phyloP scores from a whole-genome alignment of 345 rosid species.

The Eucalyptus victrix region DNA sequence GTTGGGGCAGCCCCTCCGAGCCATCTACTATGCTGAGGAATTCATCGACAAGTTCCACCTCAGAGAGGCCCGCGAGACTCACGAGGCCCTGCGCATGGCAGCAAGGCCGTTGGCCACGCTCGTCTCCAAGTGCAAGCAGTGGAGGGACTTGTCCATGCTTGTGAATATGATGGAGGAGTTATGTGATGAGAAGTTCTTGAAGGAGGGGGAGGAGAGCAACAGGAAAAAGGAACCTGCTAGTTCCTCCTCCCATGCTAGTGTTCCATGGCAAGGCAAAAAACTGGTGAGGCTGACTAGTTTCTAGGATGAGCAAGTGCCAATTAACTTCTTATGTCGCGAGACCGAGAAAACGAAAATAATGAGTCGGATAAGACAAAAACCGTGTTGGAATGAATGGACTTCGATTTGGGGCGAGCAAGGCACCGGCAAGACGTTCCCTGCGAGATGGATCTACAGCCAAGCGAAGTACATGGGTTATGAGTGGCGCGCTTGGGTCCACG shows the following conservation, averaged over 20 bases:
- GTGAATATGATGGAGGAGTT: no score
- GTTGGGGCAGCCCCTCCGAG: neutral
- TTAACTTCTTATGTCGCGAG: neutral
- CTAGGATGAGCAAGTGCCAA: neutral
- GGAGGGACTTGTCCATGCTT: no score
- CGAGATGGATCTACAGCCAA: neutral
- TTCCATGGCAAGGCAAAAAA: neutral
- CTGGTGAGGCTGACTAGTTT: neutral
- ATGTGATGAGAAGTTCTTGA: no score
- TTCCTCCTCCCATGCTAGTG: neutral
- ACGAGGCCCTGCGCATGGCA: no score
- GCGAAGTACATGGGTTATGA: no score
- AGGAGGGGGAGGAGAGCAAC: neutral
- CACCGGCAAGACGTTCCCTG: neutral
- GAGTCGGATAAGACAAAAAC: no score
- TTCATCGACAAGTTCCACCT: neutral
- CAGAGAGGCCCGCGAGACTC: neutral
- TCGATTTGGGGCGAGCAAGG: constrained; percentile 1
- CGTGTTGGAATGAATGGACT: no score
- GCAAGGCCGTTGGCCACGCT: no score
- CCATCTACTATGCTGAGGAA: neutral
- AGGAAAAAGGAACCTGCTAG: neutral
- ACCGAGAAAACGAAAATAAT: fast-evolving
- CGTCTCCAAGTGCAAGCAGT: no score
- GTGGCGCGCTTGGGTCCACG: no score